These are phyloP conservation scores for Bombardia bombarda DNA, from an alignment of 495 filamentous ascomycete species.

Conservation along the genomic window DNA sequence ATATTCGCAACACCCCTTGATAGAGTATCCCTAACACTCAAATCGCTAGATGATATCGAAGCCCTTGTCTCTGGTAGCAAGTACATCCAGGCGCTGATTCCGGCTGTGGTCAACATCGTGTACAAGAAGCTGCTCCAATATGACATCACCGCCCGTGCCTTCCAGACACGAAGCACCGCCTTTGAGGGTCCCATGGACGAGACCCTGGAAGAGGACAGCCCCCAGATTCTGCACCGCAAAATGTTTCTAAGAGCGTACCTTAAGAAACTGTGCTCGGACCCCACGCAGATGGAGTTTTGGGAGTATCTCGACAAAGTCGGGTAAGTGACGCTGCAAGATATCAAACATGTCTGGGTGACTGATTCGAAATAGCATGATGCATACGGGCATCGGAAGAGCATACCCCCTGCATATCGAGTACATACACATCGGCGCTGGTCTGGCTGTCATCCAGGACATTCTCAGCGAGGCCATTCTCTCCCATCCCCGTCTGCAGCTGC, in stretches of 20 bases:
- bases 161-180: constrained; percentile 58
- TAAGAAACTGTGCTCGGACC: constrained; percentile 60
- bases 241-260: constrained; percentile 68
- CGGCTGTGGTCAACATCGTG: constrained; percentile 65
- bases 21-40: neutral
- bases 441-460: constrained; percentile 67
- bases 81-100: constrained; percentile 68
- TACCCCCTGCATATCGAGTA: constrained; percentile 68
- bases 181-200: constrained; percentile 56
- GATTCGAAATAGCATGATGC: constrained; percentile 51
- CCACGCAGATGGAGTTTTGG: constrained; percentile 67
- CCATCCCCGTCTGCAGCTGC: constrained; percentile 53
- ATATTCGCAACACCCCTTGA: neutral
- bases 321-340: no score
- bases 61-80: constrained; percentile 56
- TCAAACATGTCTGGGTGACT: neutral
- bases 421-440: constrained; percentile 60
- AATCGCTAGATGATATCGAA: constrained; percentile 52
- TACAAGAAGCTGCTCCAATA: constrained; percentile 67
- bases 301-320: constrained; percentile 73
- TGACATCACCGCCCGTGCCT: constrained; percentile 67
- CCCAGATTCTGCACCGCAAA: constrained; percentile 67
- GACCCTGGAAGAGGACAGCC: constrained; percentile 52
- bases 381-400: constrained; percentile 54
- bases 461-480: constrained; percentile 65